phyloP scores from a whole-genome alignment of 306 rosid species.

The Acacia melanoxylon region DNA sequence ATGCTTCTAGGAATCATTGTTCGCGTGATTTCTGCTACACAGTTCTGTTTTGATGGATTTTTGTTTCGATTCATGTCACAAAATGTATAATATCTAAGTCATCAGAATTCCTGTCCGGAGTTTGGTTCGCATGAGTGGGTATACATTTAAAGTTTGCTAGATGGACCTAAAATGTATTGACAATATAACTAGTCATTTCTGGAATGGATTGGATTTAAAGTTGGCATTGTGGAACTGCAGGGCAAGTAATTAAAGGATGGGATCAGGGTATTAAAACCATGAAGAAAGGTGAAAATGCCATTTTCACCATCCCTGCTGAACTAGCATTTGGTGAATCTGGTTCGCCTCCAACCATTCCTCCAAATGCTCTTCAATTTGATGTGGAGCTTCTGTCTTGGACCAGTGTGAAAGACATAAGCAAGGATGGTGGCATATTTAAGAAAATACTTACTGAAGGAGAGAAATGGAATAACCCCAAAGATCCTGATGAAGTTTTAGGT shows the following conservation, averaged over 20 bases:
- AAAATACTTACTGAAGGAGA: constrained; percentile 76
- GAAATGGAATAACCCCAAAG: constrained; percentile 89
- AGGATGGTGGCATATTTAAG: constrained; percentile 93
- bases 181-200: not conserved
- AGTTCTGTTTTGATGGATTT: not conserved
- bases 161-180: not conserved
- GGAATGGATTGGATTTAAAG: not conserved
- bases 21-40: not conserved
- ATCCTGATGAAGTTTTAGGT: constrained; percentile 52
- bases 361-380: constrained; percentile 81
- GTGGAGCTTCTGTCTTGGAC: constrained; percentile 90
- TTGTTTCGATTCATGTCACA: not conserved
- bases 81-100: not conserved
- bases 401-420: constrained; percentile 78
- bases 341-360: constrained; percentile 87
- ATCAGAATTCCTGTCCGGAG: not conserved
- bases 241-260: constrained; percentile 97
- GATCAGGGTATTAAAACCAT: constrained; percentile 84
- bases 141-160: not conserved
- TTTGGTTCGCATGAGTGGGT: not conserved
- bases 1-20: no score
- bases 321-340: constrained; percentile 85
- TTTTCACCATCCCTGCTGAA: constrained; percentile 82
- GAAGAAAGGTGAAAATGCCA: constrained; percentile 87
- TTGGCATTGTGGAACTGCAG: constrained; percentile 44